These are phyloP conservation scores for Neofusicoccum sp. DNA, from an alignment of 2,329 filamentous ascomycete genomes.

Conservation along the genomic window DNA sequence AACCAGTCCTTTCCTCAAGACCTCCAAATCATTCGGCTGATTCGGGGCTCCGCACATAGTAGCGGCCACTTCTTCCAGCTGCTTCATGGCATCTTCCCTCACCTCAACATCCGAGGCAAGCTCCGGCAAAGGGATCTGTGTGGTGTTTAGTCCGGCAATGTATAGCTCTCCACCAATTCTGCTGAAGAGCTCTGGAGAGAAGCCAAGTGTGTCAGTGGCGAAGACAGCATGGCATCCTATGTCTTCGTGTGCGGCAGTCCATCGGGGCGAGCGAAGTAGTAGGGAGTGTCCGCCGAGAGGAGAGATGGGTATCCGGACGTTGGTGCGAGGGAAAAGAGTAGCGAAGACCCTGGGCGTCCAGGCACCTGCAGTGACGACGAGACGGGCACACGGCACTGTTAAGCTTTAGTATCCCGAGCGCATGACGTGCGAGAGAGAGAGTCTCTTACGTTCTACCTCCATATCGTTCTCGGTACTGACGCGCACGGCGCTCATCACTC, in stretches of 20 bases:
- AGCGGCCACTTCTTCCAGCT: slow-evolving; percentile 53
- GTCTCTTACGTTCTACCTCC: slow-evolving; percentile 45
- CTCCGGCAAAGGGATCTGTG: slow-evolving; percentile 61
- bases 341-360: slow-evolving; percentile 71
- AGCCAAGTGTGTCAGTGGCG: slow-evolving; percentile 59
- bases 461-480: slow-evolving; percentile 51
- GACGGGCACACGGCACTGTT: slow-evolving; percentile 62
- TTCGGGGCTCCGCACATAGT: slow-evolving; percentile 50
- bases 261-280: slow-evolving; percentile 63
- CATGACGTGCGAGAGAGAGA: not conserved
- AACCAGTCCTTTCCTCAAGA: slow-evolving; percentile 64
- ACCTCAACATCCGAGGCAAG: slow-evolving; percentile 55
- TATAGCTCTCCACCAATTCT: slow-evolving; percentile 70
- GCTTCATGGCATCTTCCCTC: slow-evolving; percentile 51
- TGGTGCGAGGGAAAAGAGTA: slow-evolving; percentile 63
- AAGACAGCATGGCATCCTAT: slow-evolving; percentile 69
- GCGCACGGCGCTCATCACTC: slow-evolving; percentile 56
- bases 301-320: slow-evolving; percentile 57
- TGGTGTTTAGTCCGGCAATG: slow-evolving; percentile 70
- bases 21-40: slow-evolving; percentile 57
- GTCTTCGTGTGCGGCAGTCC: slow-evolving; percentile 49
- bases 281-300: slow-evolving; percentile 73
- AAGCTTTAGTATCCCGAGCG: slow-evolving; percentile 22
- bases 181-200: slow-evolving; percentile 72
- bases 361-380: slow-evolving; percentile 69